A percentile compares a stretch with the other conserved stretches of the same genome.
These are phyloP conservation scores for Malus asiatica DNA, from an alignment of 306 rosid species.

Conservation along the genomic window DNA sequence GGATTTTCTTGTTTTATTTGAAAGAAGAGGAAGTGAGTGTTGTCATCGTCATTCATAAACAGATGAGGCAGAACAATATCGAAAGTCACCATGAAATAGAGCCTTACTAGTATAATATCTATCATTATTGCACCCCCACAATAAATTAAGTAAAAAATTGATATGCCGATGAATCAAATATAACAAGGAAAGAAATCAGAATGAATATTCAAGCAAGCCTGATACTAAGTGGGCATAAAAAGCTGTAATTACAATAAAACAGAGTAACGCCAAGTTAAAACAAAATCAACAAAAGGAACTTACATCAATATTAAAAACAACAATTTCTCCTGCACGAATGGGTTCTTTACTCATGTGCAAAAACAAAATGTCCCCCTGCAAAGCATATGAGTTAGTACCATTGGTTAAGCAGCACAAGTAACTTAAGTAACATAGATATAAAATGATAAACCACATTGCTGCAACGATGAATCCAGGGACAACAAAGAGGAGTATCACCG, in stretches of 20 bases:
- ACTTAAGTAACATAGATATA: not conserved
- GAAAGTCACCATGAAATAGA: not conserved
- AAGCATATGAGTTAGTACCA: constrained; percentile 1
- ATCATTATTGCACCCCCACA: not conserved
- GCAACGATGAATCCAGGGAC: not conserved
- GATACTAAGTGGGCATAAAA: not conserved
- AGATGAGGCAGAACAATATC: not conserved
- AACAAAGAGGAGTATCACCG: not conserved
- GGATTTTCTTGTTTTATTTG: not conserved
- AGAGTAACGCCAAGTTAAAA: not conserved
- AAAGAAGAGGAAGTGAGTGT: not conserved
- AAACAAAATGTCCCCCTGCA: constrained; percentile 89
- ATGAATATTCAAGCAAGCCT: not conserved
- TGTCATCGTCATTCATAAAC: not conserved
- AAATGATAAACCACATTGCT: not conserved
- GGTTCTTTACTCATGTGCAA: constrained; percentile 90
- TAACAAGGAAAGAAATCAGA: not conserved
- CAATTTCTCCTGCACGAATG: constrained; percentile 95
- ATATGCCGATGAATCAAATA: not conserved
- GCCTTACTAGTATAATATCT: not conserved
- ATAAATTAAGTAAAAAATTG: not conserved
- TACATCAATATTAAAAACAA: constrained; percentile 86
- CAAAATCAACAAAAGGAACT: constrained; percentile 13
- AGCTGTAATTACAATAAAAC: not conserved
- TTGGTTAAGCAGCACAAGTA: constrained; percentile 3